These are phyloP conservation scores for Petunia secreta DNA, from an alignment of 257 asterid species.

Conservation along the genomic window DNA sequence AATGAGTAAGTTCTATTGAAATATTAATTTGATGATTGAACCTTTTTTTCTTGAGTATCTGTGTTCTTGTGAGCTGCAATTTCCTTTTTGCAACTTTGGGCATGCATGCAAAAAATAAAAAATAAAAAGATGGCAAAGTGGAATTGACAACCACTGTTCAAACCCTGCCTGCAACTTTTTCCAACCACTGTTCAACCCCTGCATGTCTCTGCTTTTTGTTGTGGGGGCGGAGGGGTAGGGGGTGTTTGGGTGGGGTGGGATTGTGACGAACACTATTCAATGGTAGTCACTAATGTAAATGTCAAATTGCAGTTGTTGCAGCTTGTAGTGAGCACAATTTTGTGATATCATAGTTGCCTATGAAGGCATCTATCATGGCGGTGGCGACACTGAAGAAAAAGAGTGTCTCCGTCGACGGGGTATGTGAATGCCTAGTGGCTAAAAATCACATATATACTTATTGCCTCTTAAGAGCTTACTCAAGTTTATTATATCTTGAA, in stretches of 20 bases:
- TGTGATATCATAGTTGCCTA: not conserved
- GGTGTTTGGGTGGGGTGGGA: too few species aligned
- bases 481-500: not conserved
- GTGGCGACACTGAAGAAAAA: conserved; percentile 15
- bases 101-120: not conserved
- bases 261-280: not conserved
- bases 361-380: conserved; percentile 16
- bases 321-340: conserved; percentile 5
- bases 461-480: not conserved
- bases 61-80: not conserved
- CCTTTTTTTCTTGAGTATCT: not conserved
- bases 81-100: not conserved
- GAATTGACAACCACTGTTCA: not conserved
- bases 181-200: not conserved
- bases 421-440: conserved; percentile 17
- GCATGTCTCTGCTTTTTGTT: too few species aligned
- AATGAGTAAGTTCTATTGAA: not conserved
- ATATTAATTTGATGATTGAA: not conserved
- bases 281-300: not conserved
- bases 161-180: not conserved
- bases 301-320: not conserved
- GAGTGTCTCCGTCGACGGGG: not conserved
- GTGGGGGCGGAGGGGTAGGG: too few species aligned
- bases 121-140: not conserved
- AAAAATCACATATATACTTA: not conserved